Evolutionary conservation across 768 basidiomycete species (phyloP), one percentile per base, ranked within the genome.

Genomic region (Boletus pseudo-olivaceus): DNA sequence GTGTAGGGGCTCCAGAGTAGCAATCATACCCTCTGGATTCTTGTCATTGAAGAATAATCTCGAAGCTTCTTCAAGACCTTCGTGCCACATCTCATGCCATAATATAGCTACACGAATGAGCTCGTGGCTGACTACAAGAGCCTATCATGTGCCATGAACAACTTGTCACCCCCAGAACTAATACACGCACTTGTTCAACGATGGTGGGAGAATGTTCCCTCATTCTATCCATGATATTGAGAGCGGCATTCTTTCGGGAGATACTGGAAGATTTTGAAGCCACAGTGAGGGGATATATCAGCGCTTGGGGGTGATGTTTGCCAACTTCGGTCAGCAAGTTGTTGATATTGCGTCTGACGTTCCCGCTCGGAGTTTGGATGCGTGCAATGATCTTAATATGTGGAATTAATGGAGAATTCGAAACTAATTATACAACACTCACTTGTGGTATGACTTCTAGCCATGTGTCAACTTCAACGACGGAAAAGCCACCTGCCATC

Each of bases 11-110:
- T 94, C 93, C 45, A 99, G 72, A 12, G 84, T 88, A 23, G 85
- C 87, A 62, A 98, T 97, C 97, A 99, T 99, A 7, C 90, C 97
- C 55, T 93, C 90, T 2, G 96, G 88, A 69, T 99, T 97, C 64
- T 93, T 90, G 62, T 98, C 97, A 10, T 92, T 94, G 78, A 95
- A 99, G 75, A 94, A 99, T 43, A 93, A 74, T 39, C 97, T 82
- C 7, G 95, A 97, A 7, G 97, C 97, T 71, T 99, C 97, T 73
- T 99, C 97, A 20, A 99, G 77, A 17, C 93, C 94, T 73, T 99
- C 97, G 63, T 98, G 94, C 97, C 97, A 99, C 59, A 94, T 76
- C 69, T 99, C 97, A 62, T 98, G 95, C 97, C 97, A 99, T 11
- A 99, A 76, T 56, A 99, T 98, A 7, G 97, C 96, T 7, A 98